Conservation (phyloP, 768 basidiomycete species). For the Gyrodon lividus region DNA sequence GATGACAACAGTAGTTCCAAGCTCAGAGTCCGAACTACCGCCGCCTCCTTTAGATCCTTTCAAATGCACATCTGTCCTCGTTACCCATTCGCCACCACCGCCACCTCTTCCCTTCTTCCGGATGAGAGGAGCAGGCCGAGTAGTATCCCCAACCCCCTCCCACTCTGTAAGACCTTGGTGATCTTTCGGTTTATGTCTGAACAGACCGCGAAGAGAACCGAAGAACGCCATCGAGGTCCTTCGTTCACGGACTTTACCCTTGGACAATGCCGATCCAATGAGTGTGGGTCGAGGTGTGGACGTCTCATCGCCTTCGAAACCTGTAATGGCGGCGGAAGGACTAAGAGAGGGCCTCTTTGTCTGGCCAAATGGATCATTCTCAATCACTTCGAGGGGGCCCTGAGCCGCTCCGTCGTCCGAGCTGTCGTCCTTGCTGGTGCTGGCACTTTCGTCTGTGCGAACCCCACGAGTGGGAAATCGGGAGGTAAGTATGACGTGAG, state of each 20-base stretch:
- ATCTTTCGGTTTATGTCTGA: slow-evolving; percentile 21
- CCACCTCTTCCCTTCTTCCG: not conserved
- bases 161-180: not conserved
- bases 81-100: slow-evolving; percentile 21
- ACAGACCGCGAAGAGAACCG: slow-evolving; percentile 27
- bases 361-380: slow-evolving; percentile 25
- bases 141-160: slow-evolving; percentile 5
- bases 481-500: not conserved
- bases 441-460: not conserved
- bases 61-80: slow-evolving; percentile 27
- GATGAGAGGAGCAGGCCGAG: slow-evolving; percentile 1
- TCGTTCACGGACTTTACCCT: slow-evolving; percentile 17
- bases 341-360: slow-evolving; percentile 12
- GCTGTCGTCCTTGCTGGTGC: slow-evolving; percentile 11
- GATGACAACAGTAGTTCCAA: not conserved
- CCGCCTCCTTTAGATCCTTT: not conserved
- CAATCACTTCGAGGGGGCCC: slow-evolving; percentile 22
- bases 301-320: not conserved
- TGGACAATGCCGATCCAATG: not conserved
- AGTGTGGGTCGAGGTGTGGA: not conserved
- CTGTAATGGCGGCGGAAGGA: not conserved
- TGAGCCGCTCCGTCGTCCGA: slow-evolving; percentile 15
- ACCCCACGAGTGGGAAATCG: not conserved
- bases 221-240: slow-evolving; percentile 22
- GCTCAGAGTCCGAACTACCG: slow-evolving; percentile 20